Evolutionary conservation across 1,139 yeast genomes (phyloP).

Genomic region (Debaryomyces coudertii): DNA sequence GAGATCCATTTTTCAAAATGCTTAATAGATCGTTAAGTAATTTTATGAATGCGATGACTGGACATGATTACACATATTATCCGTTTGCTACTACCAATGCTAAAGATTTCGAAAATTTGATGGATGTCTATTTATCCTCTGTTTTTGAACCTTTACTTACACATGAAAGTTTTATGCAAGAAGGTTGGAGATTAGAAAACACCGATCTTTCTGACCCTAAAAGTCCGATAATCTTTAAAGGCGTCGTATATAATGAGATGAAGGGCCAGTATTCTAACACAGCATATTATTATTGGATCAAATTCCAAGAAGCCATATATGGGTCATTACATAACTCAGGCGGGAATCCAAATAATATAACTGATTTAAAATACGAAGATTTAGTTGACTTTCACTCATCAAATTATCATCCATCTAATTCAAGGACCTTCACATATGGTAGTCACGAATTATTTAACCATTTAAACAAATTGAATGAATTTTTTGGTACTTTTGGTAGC

Average conservation of each 20-base stretch:
- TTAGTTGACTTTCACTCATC: constrained; percentile 71
- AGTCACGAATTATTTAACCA: constrained; percentile 67
- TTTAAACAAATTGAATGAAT: constrained; percentile 57
- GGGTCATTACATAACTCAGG: constrained; percentile 89
- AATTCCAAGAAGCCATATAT: constrained; percentile 82
- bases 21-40: constrained; percentile 82
- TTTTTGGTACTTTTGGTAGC: constrained; percentile 57
- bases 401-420: constrained; percentile 88
- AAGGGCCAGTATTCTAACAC: constrained; percentile 95
- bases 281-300: constrained; percentile 80
- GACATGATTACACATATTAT: constrained; percentile 91
- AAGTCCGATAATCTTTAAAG: constrained; percentile 76
- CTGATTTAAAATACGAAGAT: constrained; percentile 73
- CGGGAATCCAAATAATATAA: constrained; percentile 87
- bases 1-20: constrained; percentile 98
- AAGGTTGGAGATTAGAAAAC: constrained; percentile 97
- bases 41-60: constrained; percentile 99
- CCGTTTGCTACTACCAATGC: constrained; percentile 94
- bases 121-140: constrained; percentile 87
- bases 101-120: constrained; percentile 78
- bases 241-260: constrained; percentile 98
- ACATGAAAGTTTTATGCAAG: constrained; percentile 85
- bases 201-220: constrained; percentile 56
- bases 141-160: constrained; percentile 81
- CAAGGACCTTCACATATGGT: constrained; percentile 88